Evolutionary conservation across 148 eudicot species (phyloP).

Genomic region (Tetragonia tetragonoides): DNA sequence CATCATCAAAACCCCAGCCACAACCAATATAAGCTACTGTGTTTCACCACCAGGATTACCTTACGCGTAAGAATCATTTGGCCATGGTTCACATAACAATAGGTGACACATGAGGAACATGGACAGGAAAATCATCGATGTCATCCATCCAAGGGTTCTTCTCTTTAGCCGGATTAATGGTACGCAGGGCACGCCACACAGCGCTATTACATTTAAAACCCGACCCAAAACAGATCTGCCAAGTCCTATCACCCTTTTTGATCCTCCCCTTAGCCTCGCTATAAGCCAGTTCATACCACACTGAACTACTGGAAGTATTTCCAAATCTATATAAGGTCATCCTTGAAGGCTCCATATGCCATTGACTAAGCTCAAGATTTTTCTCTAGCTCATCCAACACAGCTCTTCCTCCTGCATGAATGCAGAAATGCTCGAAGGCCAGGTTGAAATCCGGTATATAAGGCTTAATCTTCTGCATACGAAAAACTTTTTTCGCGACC

Average conservation of each 20-base stretch:
- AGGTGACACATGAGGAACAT: constrained; percentile 18
- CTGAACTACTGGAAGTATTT: constrained; percentile 34
- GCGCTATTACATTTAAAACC: constrained; percentile 37
- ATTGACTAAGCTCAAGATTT: constrained; percentile 17
- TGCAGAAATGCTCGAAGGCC: constrained; percentile 33
- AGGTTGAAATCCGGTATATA: constrained; percentile 33
- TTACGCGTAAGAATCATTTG: not conserved
- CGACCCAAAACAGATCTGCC: constrained; percentile 37
- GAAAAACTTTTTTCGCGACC: constrained; percentile 19
- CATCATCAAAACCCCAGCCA: too few relatives aligned
- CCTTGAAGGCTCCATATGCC: constrained; percentile 32
- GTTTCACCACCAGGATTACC: not conserved
- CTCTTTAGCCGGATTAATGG: constrained; percentile 12
- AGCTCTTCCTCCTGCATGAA: constrained; percentile 33
- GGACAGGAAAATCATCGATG: constrained; percentile 21
- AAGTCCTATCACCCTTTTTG: constrained; percentile 24
- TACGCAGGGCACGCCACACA: constrained; percentile 24
- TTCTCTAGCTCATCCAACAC: constrained; percentile 33
- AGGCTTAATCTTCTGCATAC: constrained; percentile 17
- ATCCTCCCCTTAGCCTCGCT: constrained; percentile 30
- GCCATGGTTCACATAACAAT: not conserved
- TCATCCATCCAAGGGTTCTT: constrained; percentile 32
- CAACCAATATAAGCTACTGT: not conserved
- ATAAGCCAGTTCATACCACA: constrained; percentile 35
- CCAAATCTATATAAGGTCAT: constrained; percentile 33